phyloP scores from a whole-genome alignment of 2,329 filamentous ascomycete species.

The Alternaria incomplexa region DNA sequence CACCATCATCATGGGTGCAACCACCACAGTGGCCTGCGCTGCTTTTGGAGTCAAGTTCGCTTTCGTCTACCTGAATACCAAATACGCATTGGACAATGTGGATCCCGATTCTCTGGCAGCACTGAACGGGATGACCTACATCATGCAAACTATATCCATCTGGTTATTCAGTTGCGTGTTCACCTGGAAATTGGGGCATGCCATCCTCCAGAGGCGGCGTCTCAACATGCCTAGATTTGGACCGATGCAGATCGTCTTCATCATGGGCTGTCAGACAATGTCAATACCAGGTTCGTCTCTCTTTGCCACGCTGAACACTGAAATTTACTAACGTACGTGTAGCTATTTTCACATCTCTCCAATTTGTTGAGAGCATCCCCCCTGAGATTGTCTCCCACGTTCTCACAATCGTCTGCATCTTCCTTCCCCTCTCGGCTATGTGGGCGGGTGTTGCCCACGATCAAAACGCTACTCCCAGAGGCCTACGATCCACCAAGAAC shows the following conservation, averaged over 20 bases:
- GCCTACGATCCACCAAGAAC: conserved; percentile 33
- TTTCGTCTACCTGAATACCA: conserved; percentile 57
- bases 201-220: conserved; percentile 61
- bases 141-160: conserved; percentile 62
- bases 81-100: conserved; percentile 44
- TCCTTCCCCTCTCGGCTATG: conserved; percentile 69
- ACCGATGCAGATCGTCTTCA: conserved; percentile 70
- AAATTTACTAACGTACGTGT: conserved; percentile 22
- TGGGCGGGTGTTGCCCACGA: conserved; percentile 60
- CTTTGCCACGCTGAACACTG: background rate
- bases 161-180: conserved; percentile 69
- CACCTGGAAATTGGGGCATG: conserved; percentile 64
- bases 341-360: conserved; percentile 67
- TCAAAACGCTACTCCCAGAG: conserved; percentile 20
- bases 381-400: conserved; percentile 63
- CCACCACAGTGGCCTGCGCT: conserved; percentile 57
- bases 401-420: conserved; percentile 65
- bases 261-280: conserved; percentile 72
- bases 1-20: conserved; percentile 54
- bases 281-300: conserved; percentile 62
- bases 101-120: conserved; percentile 29
- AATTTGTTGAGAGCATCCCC: conserved; percentile 56
- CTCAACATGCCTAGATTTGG: conserved; percentile 67
- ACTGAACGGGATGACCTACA: conserved; percentile 51
- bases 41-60: conserved; percentile 62